A percentile compares a stretch with the other conserved stretches of the same genome.
Conservation (phyloP, 2,329 filamentous ascomycete genomes). For the Stagonosporopsis cucurbitacearum region DNA sequence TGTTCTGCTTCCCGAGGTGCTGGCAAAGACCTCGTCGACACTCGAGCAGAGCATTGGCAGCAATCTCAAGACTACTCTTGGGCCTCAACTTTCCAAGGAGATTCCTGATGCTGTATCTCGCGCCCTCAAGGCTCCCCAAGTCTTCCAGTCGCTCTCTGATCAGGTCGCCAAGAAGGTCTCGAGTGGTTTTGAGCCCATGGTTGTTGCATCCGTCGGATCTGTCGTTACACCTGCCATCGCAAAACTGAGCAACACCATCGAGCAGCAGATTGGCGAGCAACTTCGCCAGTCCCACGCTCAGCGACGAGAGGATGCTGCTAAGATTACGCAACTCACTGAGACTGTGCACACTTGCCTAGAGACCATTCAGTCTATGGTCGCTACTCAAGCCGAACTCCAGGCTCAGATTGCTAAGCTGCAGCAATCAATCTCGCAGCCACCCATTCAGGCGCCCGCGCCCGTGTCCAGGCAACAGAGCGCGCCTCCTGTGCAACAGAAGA, state of each 20-base stretch:
- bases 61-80: conserved; percentile 70
- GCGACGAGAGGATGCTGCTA: conserved; percentile 62
- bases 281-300: conserved; percentile 59
- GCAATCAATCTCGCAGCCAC: conserved; percentile 47
- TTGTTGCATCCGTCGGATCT: conserved; percentile 59
- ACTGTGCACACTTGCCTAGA: conserved; percentile 71
- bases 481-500: conserved; percentile 53
- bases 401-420: conserved; percentile 57
- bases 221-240: conserved; percentile 71
- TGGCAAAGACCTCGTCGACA: conserved; percentile 69
- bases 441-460: conserved; percentile 17
- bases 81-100: conserved; percentile 73
- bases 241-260: conserved; percentile 71
- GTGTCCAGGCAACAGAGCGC: conserved; percentile 36
- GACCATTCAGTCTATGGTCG: conserved; percentile 73
- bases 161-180: conserved; percentile 71
- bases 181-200: conserved; percentile 71
- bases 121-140: conserved; percentile 74
- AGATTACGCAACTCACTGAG: conserved; percentile 75
- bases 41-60: conserved; percentile 75
- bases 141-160: conserved; percentile 75
- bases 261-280: conserved; percentile 63
- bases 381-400: conserved; percentile 72
- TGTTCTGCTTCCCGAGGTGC: conserved; percentile 76
- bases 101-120: conserved; percentile 72